Evolutionary conservation across 1,284 basidiomycete species (phyloP).

Genomic region (Apiotrichum akiyoshidainum): DNA sequence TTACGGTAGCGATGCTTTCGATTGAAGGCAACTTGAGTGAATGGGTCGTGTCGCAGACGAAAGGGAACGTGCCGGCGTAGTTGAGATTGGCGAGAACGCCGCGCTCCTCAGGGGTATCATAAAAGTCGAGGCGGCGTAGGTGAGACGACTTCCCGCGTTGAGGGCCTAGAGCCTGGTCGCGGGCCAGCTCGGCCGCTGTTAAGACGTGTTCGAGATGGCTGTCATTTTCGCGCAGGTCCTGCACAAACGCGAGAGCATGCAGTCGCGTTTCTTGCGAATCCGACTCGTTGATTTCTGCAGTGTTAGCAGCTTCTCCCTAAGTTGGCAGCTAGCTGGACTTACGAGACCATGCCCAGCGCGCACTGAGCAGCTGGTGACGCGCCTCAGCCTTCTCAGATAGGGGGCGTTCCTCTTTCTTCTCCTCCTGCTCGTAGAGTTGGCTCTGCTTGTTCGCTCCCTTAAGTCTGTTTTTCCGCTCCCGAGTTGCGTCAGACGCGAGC

Average conservation of each 20-base stretch:
- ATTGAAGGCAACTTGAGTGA: no score
- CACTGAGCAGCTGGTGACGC: constrained; percentile 18
- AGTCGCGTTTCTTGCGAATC: neutral
- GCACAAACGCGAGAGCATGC: constrained; percentile 13
- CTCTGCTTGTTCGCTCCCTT: neutral
- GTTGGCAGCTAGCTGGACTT: constrained; percentile 15
- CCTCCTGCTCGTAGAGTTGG: neutral
- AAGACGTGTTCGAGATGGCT: constrained; percentile 31
- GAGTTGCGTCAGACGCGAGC: neutral
- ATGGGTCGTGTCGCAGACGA: neutral
- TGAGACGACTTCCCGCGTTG: no score
- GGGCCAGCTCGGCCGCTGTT: constrained; percentile 37
- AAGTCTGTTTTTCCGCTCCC: neutral
- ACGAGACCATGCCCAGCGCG: constrained; percentile 40
- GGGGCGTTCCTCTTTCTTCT: neutral
- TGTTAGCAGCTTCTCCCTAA: neutral
- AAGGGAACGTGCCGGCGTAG: neutral
- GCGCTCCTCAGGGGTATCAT: neutral
- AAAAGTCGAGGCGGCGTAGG: constrained; percentile 8
- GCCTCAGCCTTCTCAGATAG: neutral
- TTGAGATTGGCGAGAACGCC: neutral
- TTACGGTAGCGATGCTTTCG: no score
- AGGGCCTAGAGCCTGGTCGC: neutral
- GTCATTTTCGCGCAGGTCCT: constrained; percentile 31
- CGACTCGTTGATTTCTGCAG: constrained; percentile 25